phyloP scores from a whole-genome alignment of 176 grass and related monocot species.

The Oryza coarctata region DNA sequence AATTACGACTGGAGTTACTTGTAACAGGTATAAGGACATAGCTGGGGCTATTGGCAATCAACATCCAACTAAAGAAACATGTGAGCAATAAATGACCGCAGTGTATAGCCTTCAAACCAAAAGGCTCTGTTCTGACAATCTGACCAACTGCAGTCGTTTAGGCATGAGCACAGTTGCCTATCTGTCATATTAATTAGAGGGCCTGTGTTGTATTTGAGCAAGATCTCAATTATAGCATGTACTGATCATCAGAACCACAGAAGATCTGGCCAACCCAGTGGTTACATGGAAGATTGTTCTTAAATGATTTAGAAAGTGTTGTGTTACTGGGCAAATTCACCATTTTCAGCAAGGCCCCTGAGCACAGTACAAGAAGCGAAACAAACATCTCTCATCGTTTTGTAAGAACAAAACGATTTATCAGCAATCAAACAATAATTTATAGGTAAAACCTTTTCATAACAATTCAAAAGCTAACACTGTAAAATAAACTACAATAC shows the following conservation, averaged over 20 bases:
- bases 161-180: not conserved
- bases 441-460: no score
- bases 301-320: slow-evolving; percentile 1
- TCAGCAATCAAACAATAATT: no score
- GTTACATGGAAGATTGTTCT: slow-evolving; percentile 1
- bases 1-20: not conserved
- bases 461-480: no score
- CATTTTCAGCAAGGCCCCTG: not conserved
- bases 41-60: not conserved
- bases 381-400: no score
- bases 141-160: not conserved
- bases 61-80: not conserved
- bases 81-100: not conserved
- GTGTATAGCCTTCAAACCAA: not conserved
- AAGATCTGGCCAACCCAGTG: not conserved
- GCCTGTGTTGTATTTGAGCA: not conserved
- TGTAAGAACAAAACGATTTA: no score
- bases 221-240: not conserved
- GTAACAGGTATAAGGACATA: not conserved
- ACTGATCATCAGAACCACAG: not conserved
- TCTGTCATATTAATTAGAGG: not conserved
- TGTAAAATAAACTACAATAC: no score
- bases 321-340: not conserved
- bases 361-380: not conserved
- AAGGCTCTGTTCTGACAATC: not conserved